Base-by-base conservation (phyloP, 2,329 filamentous ascomycete species). In the Colletotrichum navitas region DNA sequence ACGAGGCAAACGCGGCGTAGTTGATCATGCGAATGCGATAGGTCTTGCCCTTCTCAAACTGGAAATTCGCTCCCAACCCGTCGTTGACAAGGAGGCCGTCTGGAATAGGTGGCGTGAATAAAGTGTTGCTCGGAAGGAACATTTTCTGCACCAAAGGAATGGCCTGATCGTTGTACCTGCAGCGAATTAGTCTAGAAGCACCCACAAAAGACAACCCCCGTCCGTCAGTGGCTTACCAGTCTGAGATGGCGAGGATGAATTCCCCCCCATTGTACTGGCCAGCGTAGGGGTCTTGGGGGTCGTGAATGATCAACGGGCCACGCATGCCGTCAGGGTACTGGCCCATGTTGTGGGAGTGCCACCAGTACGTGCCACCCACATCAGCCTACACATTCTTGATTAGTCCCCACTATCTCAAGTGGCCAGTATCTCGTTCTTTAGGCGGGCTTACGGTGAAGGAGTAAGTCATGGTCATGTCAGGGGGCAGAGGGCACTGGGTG, bases 251-350 rank as follows among this genome's bases (percentile, higher is more conserved):
- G 52, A 92, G 73, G 2, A 88, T 81, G 24, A 89, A 78, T 77
- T 92, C 89, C 58, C 89, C 89, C 58, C 89, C 85, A 55, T 91
- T 88, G 69, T 88, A 90, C 36, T 85, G 75, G 59, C 81, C 81
- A 12, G 80, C 76, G 75, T 88, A 90, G 1, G 88, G 88, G 36
- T 87, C 83, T 0, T 85, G 78, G 0, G 85, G 85, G 74, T 92
- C 89, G 62, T 90, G 85, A 16, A 92, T 83, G 66, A 92, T 88
- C 52, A 92, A 76, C 0, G 88, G 81, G 1, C 88, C 89, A 24
- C 90, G 88, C 55, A 92, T 83, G n/a, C 90, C 90, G 77, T 92
- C 90, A 0, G 90, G 89, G 75, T 92, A 92, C 76, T 92, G 90
- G 2, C 86, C 89, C 80, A 86, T 85, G 66, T 86, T 84, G 78